Evolutionary conservation across 2,329 filamentous ascomycete species (phyloP), one percentile per base, ranked within the genome.

Genomic region (Amauroascus niger): DNA sequence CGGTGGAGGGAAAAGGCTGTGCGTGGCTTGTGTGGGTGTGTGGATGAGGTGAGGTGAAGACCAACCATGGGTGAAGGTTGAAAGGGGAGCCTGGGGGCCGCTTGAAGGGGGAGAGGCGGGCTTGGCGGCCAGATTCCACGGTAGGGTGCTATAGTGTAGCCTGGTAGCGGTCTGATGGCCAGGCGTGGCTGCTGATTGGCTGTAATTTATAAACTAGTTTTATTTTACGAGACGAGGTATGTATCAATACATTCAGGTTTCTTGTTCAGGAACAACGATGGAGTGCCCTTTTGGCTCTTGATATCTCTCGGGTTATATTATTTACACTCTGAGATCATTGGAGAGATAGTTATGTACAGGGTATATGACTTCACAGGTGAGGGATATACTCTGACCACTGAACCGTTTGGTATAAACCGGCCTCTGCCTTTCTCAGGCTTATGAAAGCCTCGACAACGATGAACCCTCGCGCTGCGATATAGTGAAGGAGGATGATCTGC

Each of bases 21-120:
- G n/a, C n/a, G n/a, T n/a, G n/a, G n/a, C n/a, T n/a, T n/a, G n/a
- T n/a, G n/a, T n/a, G n/a, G n/a, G n/a, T n/a, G n/a, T n/a, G 37
- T 46, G 26, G 18, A 7, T 24, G 11, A 18, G 28, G 22, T 41
- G 48, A 50, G 41, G 48, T 7, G 24, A 30, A 13, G 40, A 26
- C 14, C 6, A 16, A 16, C 37, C 20, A 43, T 26, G 40, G 32
- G 4, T 30, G 40, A 44, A 51, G 49, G 49, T 26, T 52, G 43
- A 28, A 41, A 52, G 50, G 50, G 50, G 41, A 52, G 50, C n/a
- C n/a, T 26, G 40, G 32, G 4, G 18, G 40, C 35, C 44, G 49
- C 39, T 26, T 52, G 43, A 28, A 41, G 46, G 50, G 50, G 50
- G 41, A 52, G 50, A n/a, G n/a, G n/a, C n/a, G n/a, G n/a, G 30